These are phyloP conservation scores for Heliocybe sulcata DNA, from an alignment of 1,284 basidiomycete genomes.

Conservation along the genomic window DNA sequence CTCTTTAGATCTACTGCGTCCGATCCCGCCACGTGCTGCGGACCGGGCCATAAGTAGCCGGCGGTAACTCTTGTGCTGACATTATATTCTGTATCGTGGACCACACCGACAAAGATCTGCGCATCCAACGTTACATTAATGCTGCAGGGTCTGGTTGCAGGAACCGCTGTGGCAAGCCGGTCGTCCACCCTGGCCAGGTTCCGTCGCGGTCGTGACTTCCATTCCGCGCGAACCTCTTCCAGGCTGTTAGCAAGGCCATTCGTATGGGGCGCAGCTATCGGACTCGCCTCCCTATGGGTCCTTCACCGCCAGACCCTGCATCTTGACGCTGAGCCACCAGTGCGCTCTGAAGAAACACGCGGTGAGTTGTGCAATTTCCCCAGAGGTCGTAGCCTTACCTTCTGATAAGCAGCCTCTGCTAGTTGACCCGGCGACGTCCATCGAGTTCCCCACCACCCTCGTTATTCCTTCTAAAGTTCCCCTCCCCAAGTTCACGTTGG, in stretches of 20 bases:
- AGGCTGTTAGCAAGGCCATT: conserved; percentile 12
- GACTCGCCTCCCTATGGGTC: conserved; percentile 23
- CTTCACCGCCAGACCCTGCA: conserved; percentile 21
- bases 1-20: background rate
- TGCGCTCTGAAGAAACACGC: conserved; percentile 13
- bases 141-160: background rate
- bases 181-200: background rate
- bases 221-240: conserved; percentile 6
- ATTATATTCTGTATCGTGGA: too few relatives aligned
- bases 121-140: too few relatives aligned
- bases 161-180: background rate
- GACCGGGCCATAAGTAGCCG: background rate
- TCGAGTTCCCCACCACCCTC: conserved; percentile 63
- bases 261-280: conserved; percentile 26
- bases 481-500: conserved; percentile 54
- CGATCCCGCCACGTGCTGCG: conserved; percentile 1
- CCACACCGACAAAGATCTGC: too few relatives aligned
- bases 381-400: conserved; percentile 1
- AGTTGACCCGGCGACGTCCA: conserved; percentile 68
- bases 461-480: conserved; percentile 53
- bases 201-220: background rate
- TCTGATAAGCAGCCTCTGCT: background rate
- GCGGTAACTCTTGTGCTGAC: too few relatives aligned
- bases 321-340: conserved; percentile 26
- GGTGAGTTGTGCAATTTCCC: conserved; percentile 13